Evolutionary conservation across 2,329 filamentous ascomycete species (phyloP), one percentile per base, ranked within the genome.

Genomic region (Chrysosporium queenslandicum): DNA sequence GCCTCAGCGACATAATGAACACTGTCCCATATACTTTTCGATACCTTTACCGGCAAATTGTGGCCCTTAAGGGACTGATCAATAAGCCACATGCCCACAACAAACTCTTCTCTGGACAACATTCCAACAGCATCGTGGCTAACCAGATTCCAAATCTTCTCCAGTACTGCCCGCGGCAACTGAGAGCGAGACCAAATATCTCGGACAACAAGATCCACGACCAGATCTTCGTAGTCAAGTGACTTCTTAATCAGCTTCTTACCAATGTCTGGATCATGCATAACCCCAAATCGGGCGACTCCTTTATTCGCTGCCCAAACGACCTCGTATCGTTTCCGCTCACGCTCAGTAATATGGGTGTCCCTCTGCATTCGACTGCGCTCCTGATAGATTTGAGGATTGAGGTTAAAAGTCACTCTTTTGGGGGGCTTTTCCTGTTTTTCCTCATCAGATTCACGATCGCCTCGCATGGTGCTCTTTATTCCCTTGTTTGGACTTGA

Each of bases 261-360:
- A 8, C 54, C 51, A 11, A 50, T 47, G 41, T 53, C 20, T 4
- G 46, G 46, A 52, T 50, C 46, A 23, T 46, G 42, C 16, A 46
- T 27, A 3, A 56, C 46, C 14, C 56, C 51, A 29, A 62, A 41
- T 9, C 39, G 48, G 14, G 47, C 42, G 16, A 71, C 50, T 9
- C 73, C 72, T 60, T 68, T 68, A 55, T 76, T 76, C 3, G 73
- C 72, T 27, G 72, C 73, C 72, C 73, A 76, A 3, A 76, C 71
- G 3, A 72, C 73, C 59, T 76, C 73, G 54, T 75, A 76, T 48
- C 72, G 64, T 56, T 73, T 75, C 32, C 72, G 65, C 52, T 74
- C 71, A 25, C 65, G 63, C 55, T 73, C 71, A 0, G 67, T 71
- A 11, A 75, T 60, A 53, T 69, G 67, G 43, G 67, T 67, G 39